Evolutionary conservation across 805 yeast genomes (phyloP).

Genomic region (Saccharomycopsis malanga): DNA sequence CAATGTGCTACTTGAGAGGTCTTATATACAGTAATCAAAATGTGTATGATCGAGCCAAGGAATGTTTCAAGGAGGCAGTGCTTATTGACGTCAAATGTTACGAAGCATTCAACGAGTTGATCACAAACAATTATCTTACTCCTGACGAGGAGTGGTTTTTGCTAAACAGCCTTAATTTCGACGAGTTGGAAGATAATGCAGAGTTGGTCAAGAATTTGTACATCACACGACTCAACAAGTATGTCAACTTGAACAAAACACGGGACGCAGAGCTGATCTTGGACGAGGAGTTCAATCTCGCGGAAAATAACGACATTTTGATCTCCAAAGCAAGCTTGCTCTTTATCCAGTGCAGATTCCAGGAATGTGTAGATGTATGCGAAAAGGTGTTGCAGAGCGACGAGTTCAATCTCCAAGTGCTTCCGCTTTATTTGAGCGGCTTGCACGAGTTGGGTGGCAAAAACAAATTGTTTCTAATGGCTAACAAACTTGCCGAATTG

Average conservation of each 20-base stretch:
- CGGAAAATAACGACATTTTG: constrained; percentile 62
- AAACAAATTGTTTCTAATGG: constrained; percentile 68
- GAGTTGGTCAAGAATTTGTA: constrained; percentile 75
- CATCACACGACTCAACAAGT: constrained; percentile 68
- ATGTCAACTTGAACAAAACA: constrained; percentile 49
- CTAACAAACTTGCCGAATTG: constrained; percentile 80
- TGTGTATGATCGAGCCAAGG: constrained; percentile 79
- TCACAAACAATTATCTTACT: constrained; percentile 63
- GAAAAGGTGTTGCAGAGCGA: constrained; percentile 52
- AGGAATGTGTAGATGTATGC: constrained; percentile 67
- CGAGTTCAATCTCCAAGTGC: constrained; percentile 58
- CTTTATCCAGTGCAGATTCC: constrained; percentile 71
- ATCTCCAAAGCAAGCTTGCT: constrained; percentile 61
- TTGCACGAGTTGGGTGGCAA: constrained; percentile 78
- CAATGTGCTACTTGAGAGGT: constrained; percentile 82
- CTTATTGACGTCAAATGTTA: constrained; percentile 83
- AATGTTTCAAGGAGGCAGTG: constrained; percentile 80
- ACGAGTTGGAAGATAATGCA: constrained; percentile 69
- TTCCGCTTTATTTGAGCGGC: constrained; percentile 79
- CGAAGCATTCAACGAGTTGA: constrained; percentile 82
- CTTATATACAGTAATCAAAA: constrained; percentile 74
- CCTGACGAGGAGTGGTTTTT: constrained; percentile 88
- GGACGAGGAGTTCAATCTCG: constrained; percentile 64
- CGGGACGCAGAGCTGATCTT: constrained; percentile 62
- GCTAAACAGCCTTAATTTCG: constrained; percentile 54